These are phyloP conservation scores for Diddensiella caesifluorescens DNA, from an alignment of 805 yeast species.

Conservation along the genomic window DNA sequence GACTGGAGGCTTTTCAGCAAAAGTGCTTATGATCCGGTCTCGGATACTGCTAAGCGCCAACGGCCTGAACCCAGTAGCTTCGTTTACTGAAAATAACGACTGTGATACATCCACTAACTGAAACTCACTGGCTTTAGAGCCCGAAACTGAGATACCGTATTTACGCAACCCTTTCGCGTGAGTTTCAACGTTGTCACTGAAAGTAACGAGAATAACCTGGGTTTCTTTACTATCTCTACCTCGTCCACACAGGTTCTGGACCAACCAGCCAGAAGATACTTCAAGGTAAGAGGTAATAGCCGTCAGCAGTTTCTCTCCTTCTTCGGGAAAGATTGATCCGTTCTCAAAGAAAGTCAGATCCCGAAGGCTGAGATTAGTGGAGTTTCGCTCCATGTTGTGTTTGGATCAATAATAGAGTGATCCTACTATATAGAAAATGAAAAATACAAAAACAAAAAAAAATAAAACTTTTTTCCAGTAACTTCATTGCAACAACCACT, in stretches of 20 bases:
- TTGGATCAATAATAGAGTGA: too few relatives aligned
- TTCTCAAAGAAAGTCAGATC: conserved; percentile 13
- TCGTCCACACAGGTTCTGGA: conserved; percentile 12
- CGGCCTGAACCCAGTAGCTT: conserved; percentile 10
- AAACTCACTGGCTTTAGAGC: neutral
- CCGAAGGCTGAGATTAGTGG: conserved; percentile 1
- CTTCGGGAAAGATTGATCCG: conserved; percentile 1
- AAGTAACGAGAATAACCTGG: conserved; percentile 15
- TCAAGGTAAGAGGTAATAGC: conserved; percentile 11
- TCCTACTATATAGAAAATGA: neutral
- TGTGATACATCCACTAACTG: conserved; percentile 17
- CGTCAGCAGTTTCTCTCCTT: neutral
- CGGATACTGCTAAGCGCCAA: conserved; percentile 8
- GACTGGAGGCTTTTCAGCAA: conserved; percentile 21
- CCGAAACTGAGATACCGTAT: conserved; percentile 7
- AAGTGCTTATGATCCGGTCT: conserved; percentile 1
- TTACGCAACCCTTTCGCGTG: conserved; percentile 6
- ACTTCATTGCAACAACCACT: neutral
- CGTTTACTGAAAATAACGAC: conserved; percentile 8
- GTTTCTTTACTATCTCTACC: neutral
- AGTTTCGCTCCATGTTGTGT: neutral
- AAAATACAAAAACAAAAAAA: conserved; percentile 5
- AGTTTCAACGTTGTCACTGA: conserved; percentile 6
- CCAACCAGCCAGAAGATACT: conserved; percentile 19
- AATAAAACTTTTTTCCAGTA: conserved; percentile 2